Evolutionary conservation across 2,329 filamentous ascomycete genomes (phyloP), one percentile per base, ranked within the genome.

Genomic region (Claviceps lovelessii): DNA sequence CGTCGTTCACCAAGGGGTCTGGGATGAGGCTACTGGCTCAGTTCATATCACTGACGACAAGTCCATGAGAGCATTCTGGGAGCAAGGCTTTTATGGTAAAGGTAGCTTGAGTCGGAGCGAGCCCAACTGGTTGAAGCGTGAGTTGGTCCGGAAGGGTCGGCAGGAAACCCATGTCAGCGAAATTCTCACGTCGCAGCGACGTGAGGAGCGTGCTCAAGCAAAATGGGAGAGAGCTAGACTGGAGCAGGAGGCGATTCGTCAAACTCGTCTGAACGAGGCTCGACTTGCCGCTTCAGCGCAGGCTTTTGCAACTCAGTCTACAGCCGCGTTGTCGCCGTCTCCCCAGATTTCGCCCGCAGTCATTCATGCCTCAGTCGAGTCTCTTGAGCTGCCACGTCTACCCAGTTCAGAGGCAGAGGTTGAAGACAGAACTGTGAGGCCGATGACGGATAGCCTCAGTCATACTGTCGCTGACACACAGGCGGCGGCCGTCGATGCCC

Each of bases 71-170:
- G 88, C 85, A 1, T 71, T 98, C 29, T 98, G 94, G 93, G 88
- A 95, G 69, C 88, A 94, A 72, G 93, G 93, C 5, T 98, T 98
- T 71, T 98, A 91, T 69, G 94, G 94, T 50, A 96, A 96, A 69
- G 93, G 93, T 48, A 91, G 76, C 62, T 74, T 97, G 56, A 96
- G 90, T 72, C 83, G 94, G 62, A 96, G 90, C 74, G 91, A 98
- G 68, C 91, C 91, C 3, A 93, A 84, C 61, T 98, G 93, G 93
- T 70, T 95, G 52, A 86, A 87, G 59, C 78, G 86, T 58, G 89
- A 95, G 69, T 85, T 88, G 68, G 83, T 85, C 33, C 79, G 85
- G 52, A 77, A 77, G 56, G 86, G 86, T 11, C 69, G 83, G 17
- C 72, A 83, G 31, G 78, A 80, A 37, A 74, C 73, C 29, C 77